A percentile compares a stretch with the other conserved stretches of the same genome.
These are phyloP conservation scores for Quercus gilva DNA, from an alignment of 306 rosid genomes.

Conservation along the genomic window DNA sequence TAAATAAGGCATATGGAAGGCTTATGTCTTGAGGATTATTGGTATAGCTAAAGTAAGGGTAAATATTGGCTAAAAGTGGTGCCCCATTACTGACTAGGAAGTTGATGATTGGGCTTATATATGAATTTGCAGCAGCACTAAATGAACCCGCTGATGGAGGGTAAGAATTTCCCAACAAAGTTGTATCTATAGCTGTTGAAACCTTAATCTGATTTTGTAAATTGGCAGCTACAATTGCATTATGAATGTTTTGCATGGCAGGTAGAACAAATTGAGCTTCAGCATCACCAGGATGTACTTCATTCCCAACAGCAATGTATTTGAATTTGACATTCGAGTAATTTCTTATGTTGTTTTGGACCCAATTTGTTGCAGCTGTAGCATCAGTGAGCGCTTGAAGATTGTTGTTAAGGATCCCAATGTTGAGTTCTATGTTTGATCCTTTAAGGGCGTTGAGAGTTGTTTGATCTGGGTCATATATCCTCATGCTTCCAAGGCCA, in stretches of 20 bases:
- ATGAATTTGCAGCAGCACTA: conserved; percentile 8
- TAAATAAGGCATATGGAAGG: conserved; percentile 48
- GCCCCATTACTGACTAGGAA: conserved; percentile 36
- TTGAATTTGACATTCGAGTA: conserved; percentile 35
- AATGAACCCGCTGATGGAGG: conserved; percentile 48
- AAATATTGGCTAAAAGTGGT: conserved; percentile 69
- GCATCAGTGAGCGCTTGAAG: conserved; percentile 31
- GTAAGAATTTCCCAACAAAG: conserved; percentile 17
- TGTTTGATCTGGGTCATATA: conserved; percentile 29
- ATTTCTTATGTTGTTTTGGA: conserved; percentile 21
- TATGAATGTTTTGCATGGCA: conserved; percentile 36
- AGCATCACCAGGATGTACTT: conserved; percentile 17
- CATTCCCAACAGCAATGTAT: conserved; percentile 54
- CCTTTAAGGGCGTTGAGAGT: conserved; percentile 45
- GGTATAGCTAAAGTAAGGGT: conserved; percentile 47
- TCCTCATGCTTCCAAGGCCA: no score
- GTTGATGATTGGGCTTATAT: conserved; percentile 35
- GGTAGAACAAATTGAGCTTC: conserved; percentile 22
- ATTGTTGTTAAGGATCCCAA: conserved; percentile 24
- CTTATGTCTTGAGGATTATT: not conserved
- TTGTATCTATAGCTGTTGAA: conserved; percentile 41
- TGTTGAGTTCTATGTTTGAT: conserved; percentile 43
- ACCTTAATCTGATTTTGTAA: conserved; percentile 51
- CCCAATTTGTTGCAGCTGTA: conserved; percentile 36
- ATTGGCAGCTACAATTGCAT: conserved; percentile 32